Evolutionary conservation across 1,139 yeast genomes (phyloP).

Genomic region (Candida albicans): DNA sequence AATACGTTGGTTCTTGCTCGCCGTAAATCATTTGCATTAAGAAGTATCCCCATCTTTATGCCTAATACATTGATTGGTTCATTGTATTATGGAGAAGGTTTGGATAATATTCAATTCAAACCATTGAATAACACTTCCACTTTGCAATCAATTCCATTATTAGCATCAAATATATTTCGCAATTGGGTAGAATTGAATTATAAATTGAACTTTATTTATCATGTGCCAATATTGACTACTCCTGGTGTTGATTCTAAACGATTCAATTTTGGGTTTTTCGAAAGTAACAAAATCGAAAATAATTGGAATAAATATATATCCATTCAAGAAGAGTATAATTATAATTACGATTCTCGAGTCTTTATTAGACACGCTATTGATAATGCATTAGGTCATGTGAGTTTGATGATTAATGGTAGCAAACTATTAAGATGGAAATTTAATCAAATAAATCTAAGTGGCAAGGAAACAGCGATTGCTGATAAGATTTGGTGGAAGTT

Average conservation of each 20-base stretch:
- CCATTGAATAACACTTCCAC: conserved; percentile 11
- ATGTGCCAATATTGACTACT: conserved; percentile 33
- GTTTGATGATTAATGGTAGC: conserved; percentile 6
- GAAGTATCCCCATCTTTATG: conserved; percentile 25
- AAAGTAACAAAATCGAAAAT: conserved; percentile 7
- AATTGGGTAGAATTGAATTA: conserved; percentile 32
- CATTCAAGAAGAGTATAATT: conserved; percentile 21
- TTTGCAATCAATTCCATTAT: conserved; percentile 23
- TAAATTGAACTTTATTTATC: conserved; percentile 20
- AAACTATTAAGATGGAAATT: conserved; percentile 5
- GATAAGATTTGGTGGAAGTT: conserved; percentile 13
- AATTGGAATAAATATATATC: conserved; percentile 24
- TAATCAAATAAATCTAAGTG: conserved; percentile 4
- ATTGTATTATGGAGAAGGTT: conserved; percentile 17
- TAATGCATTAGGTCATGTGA: conserved; percentile 9
- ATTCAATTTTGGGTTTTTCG: conserved; percentile 16
- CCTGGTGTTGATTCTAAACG: conserved; percentile 29
- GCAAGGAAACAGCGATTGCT: not conserved
- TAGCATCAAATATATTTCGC: conserved; percentile 26
- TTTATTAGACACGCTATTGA: conserved; percentile 11
- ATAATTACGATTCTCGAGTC: conserved; percentile 13
- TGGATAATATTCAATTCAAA: conserved; percentile 4
- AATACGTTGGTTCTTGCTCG: conserved; percentile 21
- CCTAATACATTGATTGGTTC: conserved; percentile 31
- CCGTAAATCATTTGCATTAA: conserved; percentile 23